Evolutionary conservation across 495 filamentous ascomycete genomes (phyloP).

Genomic region (Aspergillus cristatus): DNA sequence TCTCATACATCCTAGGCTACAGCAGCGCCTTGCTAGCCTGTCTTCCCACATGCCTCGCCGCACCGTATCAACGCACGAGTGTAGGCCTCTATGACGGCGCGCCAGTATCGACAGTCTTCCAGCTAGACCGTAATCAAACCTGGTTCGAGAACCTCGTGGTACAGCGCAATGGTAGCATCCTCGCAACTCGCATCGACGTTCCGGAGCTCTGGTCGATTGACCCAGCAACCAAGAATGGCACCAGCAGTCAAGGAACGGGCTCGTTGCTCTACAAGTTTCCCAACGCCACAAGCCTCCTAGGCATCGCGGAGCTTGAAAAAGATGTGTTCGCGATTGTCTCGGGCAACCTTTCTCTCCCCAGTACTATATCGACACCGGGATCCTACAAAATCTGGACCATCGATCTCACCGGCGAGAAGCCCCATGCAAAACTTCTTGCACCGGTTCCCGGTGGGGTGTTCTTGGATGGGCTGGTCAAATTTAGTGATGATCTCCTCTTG

Average conservation of each 20-base stretch:
- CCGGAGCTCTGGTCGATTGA: constrained; percentile 34
- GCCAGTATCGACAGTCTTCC: constrained; percentile 18
- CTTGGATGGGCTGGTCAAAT: constrained; percentile 30
- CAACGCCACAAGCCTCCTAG: constrained; percentile 24
- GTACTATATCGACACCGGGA: constrained; percentile 17
- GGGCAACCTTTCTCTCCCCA: constrained; percentile 26
- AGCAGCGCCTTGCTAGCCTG: too few species aligned
- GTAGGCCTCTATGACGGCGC: too few species aligned
- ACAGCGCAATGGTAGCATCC: constrained; percentile 22
- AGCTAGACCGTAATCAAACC: constrained; percentile 25
- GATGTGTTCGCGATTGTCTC: constrained; percentile 35
- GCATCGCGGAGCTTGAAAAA: constrained; percentile 32
- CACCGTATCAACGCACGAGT: too few species aligned
- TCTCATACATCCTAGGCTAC: too few species aligned
- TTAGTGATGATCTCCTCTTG: constrained; percentile 21
- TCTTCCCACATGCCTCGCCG: too few species aligned
- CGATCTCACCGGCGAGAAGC: constrained; percentile 13
- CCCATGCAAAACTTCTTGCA: constrained; percentile 13
- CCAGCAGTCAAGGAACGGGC: too few species aligned
- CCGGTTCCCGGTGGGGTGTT: constrained; percentile 27
- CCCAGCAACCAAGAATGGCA: constrained; percentile 9
- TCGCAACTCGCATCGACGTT: constrained; percentile 25
- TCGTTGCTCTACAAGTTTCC: constrained; percentile 23
- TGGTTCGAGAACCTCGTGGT: constrained; percentile 34
- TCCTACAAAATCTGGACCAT: constrained; percentile 33